Conservation (phyloP, 169 alveolate species). For the Besnoitia besnoiti region DNA sequence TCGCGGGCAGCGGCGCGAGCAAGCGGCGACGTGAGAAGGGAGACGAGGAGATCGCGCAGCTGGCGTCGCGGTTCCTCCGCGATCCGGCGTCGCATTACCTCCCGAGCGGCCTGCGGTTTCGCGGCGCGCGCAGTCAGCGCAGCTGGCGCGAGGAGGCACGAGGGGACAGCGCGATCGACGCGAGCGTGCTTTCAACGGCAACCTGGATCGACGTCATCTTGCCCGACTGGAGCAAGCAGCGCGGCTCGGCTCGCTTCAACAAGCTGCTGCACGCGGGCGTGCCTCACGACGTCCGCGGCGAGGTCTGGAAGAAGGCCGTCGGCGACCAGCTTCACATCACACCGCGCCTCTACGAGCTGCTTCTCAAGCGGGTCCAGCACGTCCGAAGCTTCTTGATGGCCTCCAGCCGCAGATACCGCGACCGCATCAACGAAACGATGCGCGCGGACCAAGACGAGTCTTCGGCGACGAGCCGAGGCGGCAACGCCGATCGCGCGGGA, state of each 20-base stretch:
- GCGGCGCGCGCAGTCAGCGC: not conserved
- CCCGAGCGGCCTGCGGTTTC: not conserved
- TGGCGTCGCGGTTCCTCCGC: not conserved
- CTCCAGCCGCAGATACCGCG: conserved; percentile 17
- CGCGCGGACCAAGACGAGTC: not conserved
- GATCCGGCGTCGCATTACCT: not conserved
- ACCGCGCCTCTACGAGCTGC: conserved; percentile 56
- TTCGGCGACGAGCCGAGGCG: not conserved
- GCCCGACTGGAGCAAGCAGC: conserved; percentile 54
- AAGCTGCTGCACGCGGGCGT: conserved; percentile 38
- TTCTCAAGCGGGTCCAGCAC: conserved; percentile 12
- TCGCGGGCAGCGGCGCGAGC: too few species aligned
- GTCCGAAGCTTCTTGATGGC: not conserved
- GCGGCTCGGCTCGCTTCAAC: not conserved
- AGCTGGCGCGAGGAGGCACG: not conserved
- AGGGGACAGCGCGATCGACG: not conserved
- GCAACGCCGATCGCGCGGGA: not conserved
- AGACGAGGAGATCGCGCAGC: not conserved
- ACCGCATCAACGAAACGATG: conserved; percentile 25
- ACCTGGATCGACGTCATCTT: conserved; percentile 53
- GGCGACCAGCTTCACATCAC: conserved; percentile 65
- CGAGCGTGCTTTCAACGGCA: conserved; percentile 34
- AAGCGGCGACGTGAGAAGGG: conserved; percentile 9
- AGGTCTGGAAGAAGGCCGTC: conserved; percentile 50
- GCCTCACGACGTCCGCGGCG: conserved; percentile 61